These are phyloP conservation scores for Aspergillus haitiensis DNA, from an alignment of 495 filamentous ascomycete genomes.

Conservation along the genomic window DNA sequence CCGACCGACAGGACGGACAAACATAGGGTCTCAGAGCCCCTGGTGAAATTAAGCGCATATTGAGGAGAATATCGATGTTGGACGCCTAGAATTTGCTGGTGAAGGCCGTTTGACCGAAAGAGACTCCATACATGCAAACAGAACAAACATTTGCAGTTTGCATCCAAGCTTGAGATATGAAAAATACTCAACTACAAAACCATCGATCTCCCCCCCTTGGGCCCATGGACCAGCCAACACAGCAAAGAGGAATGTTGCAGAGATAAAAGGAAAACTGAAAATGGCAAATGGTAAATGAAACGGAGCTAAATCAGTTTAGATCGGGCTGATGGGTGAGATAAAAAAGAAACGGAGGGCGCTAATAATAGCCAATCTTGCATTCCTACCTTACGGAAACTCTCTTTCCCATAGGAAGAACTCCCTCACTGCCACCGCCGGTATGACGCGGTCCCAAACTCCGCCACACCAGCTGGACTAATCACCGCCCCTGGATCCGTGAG, in stretches of 20 bases:
- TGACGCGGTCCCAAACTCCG: constrained; percentile 14
- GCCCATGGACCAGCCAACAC: no score
- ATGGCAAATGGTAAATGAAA: not conserved
- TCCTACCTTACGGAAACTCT: not conserved
- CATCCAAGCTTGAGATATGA: not conserved
- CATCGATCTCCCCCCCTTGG: no score
- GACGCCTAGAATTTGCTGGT: not conserved
- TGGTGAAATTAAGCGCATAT: constrained; percentile 41
- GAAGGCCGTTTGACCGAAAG: not conserved
- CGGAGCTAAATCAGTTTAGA: no score
- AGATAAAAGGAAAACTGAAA: not conserved
- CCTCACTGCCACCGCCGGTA: constrained; percentile 20
- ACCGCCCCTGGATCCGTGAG: not conserved
- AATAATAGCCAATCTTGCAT: constrained; percentile 16
- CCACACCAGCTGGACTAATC: constrained; percentile 8
- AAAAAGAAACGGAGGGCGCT: not conserved
- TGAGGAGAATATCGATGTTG: constrained; percentile 19
- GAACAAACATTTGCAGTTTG: constrained; percentile 25
- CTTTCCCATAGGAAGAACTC: constrained; percentile 1
- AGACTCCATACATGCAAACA: constrained; percentile 26
- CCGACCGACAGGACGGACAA: constrained; percentile 44
- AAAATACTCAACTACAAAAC: no score
- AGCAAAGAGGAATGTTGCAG: not conserved
- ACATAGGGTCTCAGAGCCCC: constrained; percentile 41
- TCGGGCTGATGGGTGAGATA: not conserved